Evolutionary conservation across 1,284 basidiomycete species (phyloP).

Genomic region (Cryptococcus floricola): DNA sequence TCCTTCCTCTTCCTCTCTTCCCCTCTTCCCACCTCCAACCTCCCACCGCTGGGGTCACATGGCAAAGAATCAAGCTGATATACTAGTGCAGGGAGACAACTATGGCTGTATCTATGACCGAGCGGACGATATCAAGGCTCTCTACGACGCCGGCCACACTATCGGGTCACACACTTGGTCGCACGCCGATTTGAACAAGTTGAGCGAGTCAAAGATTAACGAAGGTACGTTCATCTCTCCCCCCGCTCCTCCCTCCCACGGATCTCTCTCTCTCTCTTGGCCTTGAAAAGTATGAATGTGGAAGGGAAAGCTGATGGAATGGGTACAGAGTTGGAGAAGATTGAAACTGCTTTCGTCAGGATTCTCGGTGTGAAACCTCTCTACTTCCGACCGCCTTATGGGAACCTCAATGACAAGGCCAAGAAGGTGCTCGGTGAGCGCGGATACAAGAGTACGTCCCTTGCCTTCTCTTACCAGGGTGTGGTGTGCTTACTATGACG

Average conservation of each 20-base stretch:
- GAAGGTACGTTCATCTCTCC: conserved; percentile 36
- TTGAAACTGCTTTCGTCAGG: conserved; percentile 55
- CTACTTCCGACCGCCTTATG: conserved; percentile 53
- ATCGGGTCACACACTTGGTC: conserved; percentile 59
- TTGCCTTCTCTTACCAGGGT: background rate
- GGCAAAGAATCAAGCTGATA: background rate
- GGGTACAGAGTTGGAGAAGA: conserved; percentile 46
- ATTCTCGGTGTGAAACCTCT: conserved; percentile 54
- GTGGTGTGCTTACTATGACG: background rate
- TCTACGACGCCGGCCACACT: conserved; percentile 51
- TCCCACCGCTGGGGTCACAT: background rate
- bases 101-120: conserved; percentile 56
- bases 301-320: background rate
- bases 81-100: conserved; percentile 23
- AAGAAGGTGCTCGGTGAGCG: conserved; percentile 51
- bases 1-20: background rate
- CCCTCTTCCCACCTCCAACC: background rate
- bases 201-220: conserved; percentile 48
- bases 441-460: conserved; percentile 44
- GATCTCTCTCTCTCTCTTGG: too few relatives aligned
- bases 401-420: conserved; percentile 55
- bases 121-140: conserved; percentile 35
- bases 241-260: background rate
- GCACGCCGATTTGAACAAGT: conserved; percentile 53
- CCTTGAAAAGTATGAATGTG: too few relatives aligned